Conservation (phyloP, 2,329 filamentous ascomycete genomes). For the Aspergillus tubingensis region DNA sequence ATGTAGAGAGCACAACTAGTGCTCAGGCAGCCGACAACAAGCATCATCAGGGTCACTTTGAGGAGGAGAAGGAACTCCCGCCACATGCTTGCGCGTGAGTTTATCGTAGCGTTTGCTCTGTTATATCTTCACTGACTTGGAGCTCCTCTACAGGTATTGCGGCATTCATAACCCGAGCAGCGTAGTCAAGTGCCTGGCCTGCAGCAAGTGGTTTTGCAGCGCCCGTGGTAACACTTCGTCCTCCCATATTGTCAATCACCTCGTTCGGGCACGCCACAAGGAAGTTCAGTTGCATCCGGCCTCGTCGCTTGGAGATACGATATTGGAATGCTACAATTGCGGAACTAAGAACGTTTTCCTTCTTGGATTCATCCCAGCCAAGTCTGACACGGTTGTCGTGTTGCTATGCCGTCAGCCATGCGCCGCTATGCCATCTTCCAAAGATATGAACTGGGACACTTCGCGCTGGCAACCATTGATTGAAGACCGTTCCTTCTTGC, state of each 20-base stretch:
- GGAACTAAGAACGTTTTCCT: conserved; percentile 99
- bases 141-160: conserved; percentile 68
- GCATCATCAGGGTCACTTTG: conserved; percentile 57
- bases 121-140: conserved; percentile 9
- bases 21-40: conserved; percentile 75
- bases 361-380: conserved; percentile 95
- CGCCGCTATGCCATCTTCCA: conserved; percentile 89
- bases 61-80: conserved; percentile 89
- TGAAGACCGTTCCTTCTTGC: conserved; percentile 90
- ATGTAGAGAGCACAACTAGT: conserved; percentile 74
- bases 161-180: conserved; percentile 94
- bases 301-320: conserved; percentile 91
- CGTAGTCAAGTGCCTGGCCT: conserved; percentile 93
- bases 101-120: not conserved
- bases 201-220: conserved; percentile 99
- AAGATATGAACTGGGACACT: conserved; percentile 99
- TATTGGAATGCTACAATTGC: conserved; percentile 98
- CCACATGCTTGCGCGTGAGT: conserved; percentile 94
- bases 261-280: conserved; percentile 96
- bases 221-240: conserved; percentile 94
- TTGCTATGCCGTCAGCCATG: conserved; percentile 95
- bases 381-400: conserved; percentile 97
- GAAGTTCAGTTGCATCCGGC: conserved; percentile 95
- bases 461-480: conserved; percentile 97
- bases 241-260: conserved; percentile 96